Conservation (phyloP, 2,329 filamentous ascomycete genomes). For the Emericellopsis cladophorae region DNA sequence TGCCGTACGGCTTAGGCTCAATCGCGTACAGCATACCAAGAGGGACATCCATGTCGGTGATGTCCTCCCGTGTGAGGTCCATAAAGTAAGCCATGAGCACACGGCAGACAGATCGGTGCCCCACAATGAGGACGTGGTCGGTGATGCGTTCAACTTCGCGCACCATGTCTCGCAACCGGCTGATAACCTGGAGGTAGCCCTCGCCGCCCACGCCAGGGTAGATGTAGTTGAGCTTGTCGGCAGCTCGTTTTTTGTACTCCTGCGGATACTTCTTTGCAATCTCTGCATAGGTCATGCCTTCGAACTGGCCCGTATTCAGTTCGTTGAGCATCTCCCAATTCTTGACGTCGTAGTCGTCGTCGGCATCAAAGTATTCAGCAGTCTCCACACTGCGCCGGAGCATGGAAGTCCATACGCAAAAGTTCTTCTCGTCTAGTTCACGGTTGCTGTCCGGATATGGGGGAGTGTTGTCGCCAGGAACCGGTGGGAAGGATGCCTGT, state of each 20-base stretch:
- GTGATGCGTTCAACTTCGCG: constrained; percentile 95
- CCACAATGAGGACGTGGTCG: constrained; percentile 85
- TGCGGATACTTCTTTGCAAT: constrained; percentile 69
- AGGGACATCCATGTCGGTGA: constrained; percentile 88
- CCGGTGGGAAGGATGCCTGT: constrained; percentile 74
- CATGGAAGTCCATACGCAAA: constrained; percentile 99
- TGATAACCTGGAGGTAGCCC: constrained; percentile 94
- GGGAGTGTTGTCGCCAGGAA: constrained; percentile 82
- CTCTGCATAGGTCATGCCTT: constrained; percentile 88
- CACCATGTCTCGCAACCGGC: constrained; percentile 87
- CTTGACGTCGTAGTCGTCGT: constrained; percentile 93
- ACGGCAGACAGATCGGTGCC: constrained; percentile 81
- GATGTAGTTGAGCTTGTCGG: constrained; percentile 88
- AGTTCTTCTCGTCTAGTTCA: constrained; percentile 68
- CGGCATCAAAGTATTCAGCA: constrained; percentile 74
- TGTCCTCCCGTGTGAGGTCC: constrained; percentile 78
- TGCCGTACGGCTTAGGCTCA: constrained; percentile 94
- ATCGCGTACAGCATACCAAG: constrained; percentile 89
- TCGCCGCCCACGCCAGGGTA: constrained; percentile 94
- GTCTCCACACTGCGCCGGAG: constrained; percentile 81
- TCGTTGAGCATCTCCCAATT: constrained; percentile 98
- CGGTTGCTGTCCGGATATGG: constrained; percentile 77
- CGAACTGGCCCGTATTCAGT: constrained; percentile 83
- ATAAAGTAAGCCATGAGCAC: constrained; percentile 96
- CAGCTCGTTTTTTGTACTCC: constrained; percentile 68